phyloP scores from a whole-genome alignment of 2,329 filamentous ascomycete genomes.

The Albophoma yamanashiensis region DNA sequence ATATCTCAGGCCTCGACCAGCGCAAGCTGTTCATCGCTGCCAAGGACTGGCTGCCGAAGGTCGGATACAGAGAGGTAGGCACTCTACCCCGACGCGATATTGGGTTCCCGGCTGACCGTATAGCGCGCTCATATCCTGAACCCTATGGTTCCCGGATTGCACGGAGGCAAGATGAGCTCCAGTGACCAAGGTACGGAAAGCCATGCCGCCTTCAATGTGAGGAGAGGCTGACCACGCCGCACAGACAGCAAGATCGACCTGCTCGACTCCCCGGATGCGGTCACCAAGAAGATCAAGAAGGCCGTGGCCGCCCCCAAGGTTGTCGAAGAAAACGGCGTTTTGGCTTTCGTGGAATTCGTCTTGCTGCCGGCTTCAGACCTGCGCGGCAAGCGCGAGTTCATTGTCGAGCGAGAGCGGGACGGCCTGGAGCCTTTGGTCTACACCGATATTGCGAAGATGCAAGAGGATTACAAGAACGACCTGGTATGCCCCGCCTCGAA shows the following conservation, averaged over 20 bases:
- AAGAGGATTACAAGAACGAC: conserved; percentile 72
- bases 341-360: conserved; percentile 80
- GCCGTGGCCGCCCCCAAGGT: conserved; percentile 67
- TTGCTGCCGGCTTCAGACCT: conserved; percentile 69
- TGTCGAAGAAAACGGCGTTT: conserved; percentile 75
- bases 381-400: conserved; percentile 50
- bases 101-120: background rate
- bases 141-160: conserved; percentile 82
- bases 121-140: conserved; percentile 33
- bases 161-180: conserved; percentile 79
- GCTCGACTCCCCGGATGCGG: conserved; percentile 64
- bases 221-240: conserved; percentile 4
- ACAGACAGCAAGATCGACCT: conserved; percentile 82
- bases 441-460: conserved; percentile 61
- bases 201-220: background rate
- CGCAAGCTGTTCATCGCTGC: conserved; percentile 82
- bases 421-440: conserved; percentile 67
- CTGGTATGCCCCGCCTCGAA: conserved; percentile 44
- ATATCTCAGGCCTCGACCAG: conserved; percentile 52
- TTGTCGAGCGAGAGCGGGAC: conserved; percentile 55
- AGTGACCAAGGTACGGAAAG: conserved; percentile 46
- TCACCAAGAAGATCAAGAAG: conserved; percentile 79
- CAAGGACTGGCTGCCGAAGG: conserved; percentile 71
- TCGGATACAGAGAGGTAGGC: conserved; percentile 64
- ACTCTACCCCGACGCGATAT: too few species aligned